Evolutionary conservation across 2,329 filamentous ascomycete genomes (phyloP), one percentile per base, ranked within the genome.

Genomic region (Microcyclosporella mali): DNA sequence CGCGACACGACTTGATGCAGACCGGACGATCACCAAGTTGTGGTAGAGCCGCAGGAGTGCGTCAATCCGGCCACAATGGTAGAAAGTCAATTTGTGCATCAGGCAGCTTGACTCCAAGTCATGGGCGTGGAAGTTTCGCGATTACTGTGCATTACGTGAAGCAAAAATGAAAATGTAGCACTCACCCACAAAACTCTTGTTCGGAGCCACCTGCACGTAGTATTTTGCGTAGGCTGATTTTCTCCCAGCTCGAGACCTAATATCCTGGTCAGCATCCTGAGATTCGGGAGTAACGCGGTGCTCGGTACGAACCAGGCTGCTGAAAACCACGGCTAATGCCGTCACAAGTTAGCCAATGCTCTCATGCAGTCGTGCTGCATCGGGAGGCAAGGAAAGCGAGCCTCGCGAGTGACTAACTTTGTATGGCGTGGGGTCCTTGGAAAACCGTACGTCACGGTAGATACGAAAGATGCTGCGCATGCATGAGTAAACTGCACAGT

Each of bases 161-260:
- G 9, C 21, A 25, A 25, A n/a, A 25, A 25, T 31, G 19, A 32
- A 18, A 14, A 2, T 28, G 15, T 17, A 25, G 17, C n/a, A 73
- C 76, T 68, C 69, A 81, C 79, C 88, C 32, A 94, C 70, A 55
- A 90, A 85, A 59, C 79, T 83, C 38, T 75, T 70, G 17, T 70
- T 70, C 9, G 88, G 87, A 61, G 90, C 79, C 51, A 86, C 75
- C 63, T 94, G 88, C 15, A 95, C 68, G 66, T 94, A 95, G 68
- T 95, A 95, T 59, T 81, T 83, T 6, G 88, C 88, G 64, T 92
- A 94, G 8, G 85, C 82, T 0, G 87, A 87, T 66, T 95, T 94
- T 41, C 85, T 78, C 15, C 88, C 88, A 0, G 88, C 94, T 15
- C 88, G 81, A 43, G 85, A 92, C 79, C 51, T 56, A 32, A 27